These are phyloP conservation scores for Diaporthe batatas DNA, from an alignment of 2,329 filamentous ascomycete species.

Conservation along the genomic window DNA sequence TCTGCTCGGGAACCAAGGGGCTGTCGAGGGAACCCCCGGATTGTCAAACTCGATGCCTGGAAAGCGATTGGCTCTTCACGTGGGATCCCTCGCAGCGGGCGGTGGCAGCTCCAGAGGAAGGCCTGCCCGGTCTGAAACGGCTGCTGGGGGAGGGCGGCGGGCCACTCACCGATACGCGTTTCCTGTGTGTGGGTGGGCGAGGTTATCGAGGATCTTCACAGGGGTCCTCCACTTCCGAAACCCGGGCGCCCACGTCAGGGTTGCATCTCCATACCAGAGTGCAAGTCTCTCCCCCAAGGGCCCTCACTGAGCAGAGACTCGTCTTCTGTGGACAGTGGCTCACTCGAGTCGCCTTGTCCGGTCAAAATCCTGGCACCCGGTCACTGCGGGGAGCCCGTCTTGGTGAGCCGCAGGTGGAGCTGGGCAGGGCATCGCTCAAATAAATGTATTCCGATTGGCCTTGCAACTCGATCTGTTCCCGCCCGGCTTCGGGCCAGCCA, in stretches of 20 bases:
- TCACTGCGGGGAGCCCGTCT: conserved; percentile 17
- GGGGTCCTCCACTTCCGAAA: conserved; percentile 21
- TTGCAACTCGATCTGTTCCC: neutral
- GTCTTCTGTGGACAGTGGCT: too few species aligned
- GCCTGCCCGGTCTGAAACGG: conserved; percentile 17
- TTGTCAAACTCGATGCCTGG: conserved; percentile 22
- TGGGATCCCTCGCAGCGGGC: neutral
- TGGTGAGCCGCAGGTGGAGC: conserved; percentile 4
- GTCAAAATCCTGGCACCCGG: neutral
- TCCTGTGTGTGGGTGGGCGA: neutral
- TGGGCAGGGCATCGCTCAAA: too few species aligned
- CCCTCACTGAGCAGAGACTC: neutral
- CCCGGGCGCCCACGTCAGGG: conserved; percentile 10
- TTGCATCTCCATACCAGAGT: too few species aligned
- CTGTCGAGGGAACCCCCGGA: conserved; percentile 28
- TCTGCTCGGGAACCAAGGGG: conserved; percentile 13
- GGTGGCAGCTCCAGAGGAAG: conserved; percentile 5
- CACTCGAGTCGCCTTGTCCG: conserved; percentile 1
- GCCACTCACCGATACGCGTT: conserved; percentile 25
- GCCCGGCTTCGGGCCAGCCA: neutral
- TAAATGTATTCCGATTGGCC: neutral
- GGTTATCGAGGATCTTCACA: conserved; percentile 22
- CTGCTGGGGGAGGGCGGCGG: neutral
- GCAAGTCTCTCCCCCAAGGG: neutral
- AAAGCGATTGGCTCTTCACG: conserved; percentile 32